Evolutionary conservation across 2,329 filamentous ascomycete genomes (phyloP).

Genomic region (Aspergillus aculeatus): DNA sequence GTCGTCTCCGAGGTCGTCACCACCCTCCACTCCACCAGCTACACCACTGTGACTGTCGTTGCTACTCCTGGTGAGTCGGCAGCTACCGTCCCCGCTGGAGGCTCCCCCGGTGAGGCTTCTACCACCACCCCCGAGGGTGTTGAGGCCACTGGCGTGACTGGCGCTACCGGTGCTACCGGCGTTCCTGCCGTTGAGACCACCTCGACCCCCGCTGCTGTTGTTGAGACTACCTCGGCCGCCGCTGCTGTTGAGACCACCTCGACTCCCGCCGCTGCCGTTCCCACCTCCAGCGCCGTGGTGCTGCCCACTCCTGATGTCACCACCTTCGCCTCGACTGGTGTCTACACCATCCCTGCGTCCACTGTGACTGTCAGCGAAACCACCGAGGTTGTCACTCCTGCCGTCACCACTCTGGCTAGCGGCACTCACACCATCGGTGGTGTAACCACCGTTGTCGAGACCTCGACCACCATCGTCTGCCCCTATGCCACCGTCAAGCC

Average conservation of each 20-base stretch:
- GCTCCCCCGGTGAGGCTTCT: constrained; percentile 7
- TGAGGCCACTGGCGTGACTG: constrained; percentile 7
- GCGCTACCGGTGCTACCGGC: neutral
- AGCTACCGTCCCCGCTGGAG: neutral
- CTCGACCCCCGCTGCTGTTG: constrained; percentile 4
- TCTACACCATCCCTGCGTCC: constrained; percentile 72
- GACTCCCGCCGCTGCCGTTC: constrained; percentile 17
- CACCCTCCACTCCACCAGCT: constrained; percentile 41
- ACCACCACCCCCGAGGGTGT: constrained; percentile 10
- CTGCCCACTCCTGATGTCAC: constrained; percentile 52
- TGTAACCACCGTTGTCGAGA: constrained; percentile 68
- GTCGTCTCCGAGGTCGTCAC: constrained; percentile 30
- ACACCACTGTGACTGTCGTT: constrained; percentile 37
- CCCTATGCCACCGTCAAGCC: constrained; percentile 67
- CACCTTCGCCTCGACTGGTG: constrained; percentile 64
- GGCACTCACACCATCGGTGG: constrained; percentile 70
- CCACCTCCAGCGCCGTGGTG: constrained; percentile 25
- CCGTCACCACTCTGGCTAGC: constrained; percentile 60
- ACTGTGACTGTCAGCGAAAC: constrained; percentile 67
- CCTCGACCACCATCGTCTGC: constrained; percentile 66
- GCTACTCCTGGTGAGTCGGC: constrained; percentile 20
- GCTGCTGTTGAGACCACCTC: constrained; percentile 9
- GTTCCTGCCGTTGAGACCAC: constrained; percentile 8
- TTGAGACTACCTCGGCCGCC: neutral
- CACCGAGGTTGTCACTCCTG: constrained; percentile 65